These are phyloP conservation scores for Malus orientalis DNA, from an alignment of 306 rosid species.

Conservation along the genomic window DNA sequence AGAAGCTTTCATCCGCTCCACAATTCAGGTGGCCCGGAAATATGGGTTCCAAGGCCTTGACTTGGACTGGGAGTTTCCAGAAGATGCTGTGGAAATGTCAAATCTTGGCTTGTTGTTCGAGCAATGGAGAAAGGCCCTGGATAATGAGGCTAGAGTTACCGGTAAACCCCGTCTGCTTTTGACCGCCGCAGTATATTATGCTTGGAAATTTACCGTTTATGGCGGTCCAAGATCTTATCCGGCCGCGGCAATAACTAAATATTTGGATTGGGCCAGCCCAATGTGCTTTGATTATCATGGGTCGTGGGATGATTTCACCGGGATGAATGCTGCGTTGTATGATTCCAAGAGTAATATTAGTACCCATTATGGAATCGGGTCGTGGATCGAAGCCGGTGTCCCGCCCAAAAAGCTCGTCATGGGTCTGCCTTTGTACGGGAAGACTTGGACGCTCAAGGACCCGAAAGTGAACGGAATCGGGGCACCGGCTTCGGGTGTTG, in stretches of 20 bases:
- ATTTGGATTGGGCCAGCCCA: conserved; percentile 61
- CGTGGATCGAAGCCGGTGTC: conserved; percentile 61
- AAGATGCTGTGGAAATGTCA: conserved; percentile 39
- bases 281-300: conserved; percentile 84
- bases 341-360: conserved; percentile 43
- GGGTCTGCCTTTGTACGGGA: conserved; percentile 67
- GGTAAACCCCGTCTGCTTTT: conserved; percentile 40
- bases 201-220: conserved; percentile 20
- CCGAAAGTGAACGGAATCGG: conserved; percentile 36
- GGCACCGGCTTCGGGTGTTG: conserved; percentile 43
- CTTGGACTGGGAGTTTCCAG: conserved; percentile 82
- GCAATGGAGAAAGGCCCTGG: conserved; percentile 50
- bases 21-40: conserved; percentile 45
- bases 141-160: conserved; percentile 9
- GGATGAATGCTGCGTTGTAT: conserved; percentile 41
- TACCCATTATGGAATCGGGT: conserved; percentile 40
- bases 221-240: conserved; percentile 47
- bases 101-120: conserved; percentile 43
- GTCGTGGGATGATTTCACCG: conserved; percentile 46
- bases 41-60: conserved; percentile 70
- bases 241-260: conserved; percentile 23
- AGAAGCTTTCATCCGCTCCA: conserved; percentile 46
- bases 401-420: conserved; percentile 46
- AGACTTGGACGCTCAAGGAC: conserved; percentile 49
- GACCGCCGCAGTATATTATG: conserved; percentile 55